Conservation (phyloP, 768 basidiomycete species). For the Amyloporia xantha region DNA sequence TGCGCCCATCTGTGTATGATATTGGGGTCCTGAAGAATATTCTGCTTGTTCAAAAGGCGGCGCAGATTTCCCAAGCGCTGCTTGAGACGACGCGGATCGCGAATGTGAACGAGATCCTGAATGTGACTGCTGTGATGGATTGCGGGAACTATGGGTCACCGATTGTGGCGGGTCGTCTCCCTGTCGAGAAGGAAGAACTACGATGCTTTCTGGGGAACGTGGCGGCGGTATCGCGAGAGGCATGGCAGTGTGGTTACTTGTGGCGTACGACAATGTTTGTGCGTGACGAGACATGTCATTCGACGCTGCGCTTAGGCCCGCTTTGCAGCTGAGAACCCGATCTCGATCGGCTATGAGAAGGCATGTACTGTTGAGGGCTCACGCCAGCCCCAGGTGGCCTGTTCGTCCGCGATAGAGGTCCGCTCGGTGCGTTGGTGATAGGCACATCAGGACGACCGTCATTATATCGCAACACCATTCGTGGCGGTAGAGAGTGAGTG, state of each 20-base stretch:
- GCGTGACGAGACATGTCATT: constrained; percentile 12
- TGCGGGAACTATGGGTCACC: not conserved
- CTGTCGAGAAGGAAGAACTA: constrained; percentile 22
- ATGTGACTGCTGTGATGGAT: constrained; percentile 1
- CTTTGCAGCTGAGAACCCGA: constrained; percentile 13
- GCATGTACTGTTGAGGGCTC: not conserved
- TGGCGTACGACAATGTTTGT: constrained; percentile 22
- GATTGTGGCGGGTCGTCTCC: constrained; percentile 14
- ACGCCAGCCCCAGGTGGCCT: not conserved
- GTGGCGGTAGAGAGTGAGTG: constrained; percentile 50
- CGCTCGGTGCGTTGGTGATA: constrained; percentile 33
- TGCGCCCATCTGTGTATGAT: constrained; percentile 11
- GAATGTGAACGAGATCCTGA: not conserved
- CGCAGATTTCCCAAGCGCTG: not conserved
- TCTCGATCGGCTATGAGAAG: constrained; percentile 11
- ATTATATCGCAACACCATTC: constrained; percentile 63
- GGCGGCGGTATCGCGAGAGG: constrained; percentile 17
- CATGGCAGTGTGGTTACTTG: constrained; percentile 12
- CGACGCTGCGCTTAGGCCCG: constrained; percentile 1
- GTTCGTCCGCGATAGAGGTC: constrained; percentile 3
- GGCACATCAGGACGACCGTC: constrained; percentile 61
- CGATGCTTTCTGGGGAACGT: constrained; percentile 24
- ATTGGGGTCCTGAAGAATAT: not conserved
- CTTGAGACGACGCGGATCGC: not conserved
- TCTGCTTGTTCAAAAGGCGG: not conserved